Evolutionary conservation across 2,329 filamentous ascomycete species (phyloP).

Genomic region (Curvularia verruculosa): DNA sequence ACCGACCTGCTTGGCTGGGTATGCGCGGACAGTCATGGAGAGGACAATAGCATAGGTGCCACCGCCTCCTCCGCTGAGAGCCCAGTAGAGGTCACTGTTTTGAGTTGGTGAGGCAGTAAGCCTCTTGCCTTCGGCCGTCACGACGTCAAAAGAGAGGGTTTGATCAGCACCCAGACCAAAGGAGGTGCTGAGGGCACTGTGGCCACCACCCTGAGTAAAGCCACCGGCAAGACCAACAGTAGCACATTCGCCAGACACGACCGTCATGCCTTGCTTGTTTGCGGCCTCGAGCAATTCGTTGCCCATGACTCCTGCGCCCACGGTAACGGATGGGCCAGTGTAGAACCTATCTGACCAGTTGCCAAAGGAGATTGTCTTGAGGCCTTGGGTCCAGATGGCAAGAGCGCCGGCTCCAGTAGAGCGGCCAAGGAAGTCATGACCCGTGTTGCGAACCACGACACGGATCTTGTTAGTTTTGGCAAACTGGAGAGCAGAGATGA

Average conservation of each 20-base stretch:
- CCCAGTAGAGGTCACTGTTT: slow-evolving; percentile 48
- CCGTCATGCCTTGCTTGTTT: slow-evolving; percentile 22
- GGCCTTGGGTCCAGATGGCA: slow-evolving; percentile 39
- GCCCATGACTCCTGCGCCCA: slow-evolving; percentile 39
- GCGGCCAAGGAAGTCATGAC: slow-evolving; percentile 38
- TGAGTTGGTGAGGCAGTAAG: slow-evolving; percentile 36
- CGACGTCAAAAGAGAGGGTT: slow-evolving; percentile 38
- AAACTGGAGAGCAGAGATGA: slow-evolving; percentile 29
- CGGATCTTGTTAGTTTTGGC: slow-evolving; percentile 35
- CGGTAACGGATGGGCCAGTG: slow-evolving; percentile 32
- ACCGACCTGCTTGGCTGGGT: slow-evolving; percentile 25
- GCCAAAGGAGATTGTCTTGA: slow-evolving; percentile 31
- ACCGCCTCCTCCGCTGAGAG: slow-evolving; percentile 41
- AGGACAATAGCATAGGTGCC: slow-evolving; percentile 42
- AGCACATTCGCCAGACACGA: slow-evolving; percentile 40
- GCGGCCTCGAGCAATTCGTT: slow-evolving; percentile 33
- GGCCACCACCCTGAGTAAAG: slow-evolving; percentile 41
- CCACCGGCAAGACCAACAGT: slow-evolving; percentile 46
- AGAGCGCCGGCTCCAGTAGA: slow-evolving; percentile 40
- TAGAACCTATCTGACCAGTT: slow-evolving; percentile 32
- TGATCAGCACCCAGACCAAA: slow-evolving; percentile 43
- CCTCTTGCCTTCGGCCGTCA: slow-evolving; percentile 39
- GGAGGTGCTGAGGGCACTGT: slow-evolving; percentile 28
- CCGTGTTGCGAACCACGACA: slow-evolving; percentile 26
- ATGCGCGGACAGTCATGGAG: slow-evolving; percentile 38